Evolutionary conservation across 805 yeast genomes (phyloP).

Genomic region (Sungouiozyma ichnusensis): DNA sequence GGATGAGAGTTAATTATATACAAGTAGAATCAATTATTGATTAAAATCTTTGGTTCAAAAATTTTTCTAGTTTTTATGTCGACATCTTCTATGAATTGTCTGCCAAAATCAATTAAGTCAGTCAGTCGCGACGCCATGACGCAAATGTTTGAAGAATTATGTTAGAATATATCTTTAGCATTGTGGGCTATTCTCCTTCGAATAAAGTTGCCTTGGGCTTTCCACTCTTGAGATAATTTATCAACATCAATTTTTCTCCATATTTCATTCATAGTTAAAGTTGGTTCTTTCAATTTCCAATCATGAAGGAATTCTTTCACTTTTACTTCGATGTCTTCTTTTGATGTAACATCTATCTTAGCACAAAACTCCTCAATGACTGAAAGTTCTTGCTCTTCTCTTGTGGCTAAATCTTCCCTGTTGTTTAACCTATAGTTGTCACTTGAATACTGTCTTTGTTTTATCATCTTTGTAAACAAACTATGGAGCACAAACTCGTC

Average conservation of each 20-base stretch:
- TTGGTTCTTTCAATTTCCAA: conserved; percentile 12
- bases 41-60: too few species aligned
- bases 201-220: too few species aligned
- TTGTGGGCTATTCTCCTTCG: too few species aligned
- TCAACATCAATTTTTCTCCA: conserved; percentile 29
- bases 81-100: not conserved
- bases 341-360: conserved; percentile 39
- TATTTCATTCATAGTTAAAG: conserved; percentile 24
- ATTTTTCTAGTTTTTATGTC: too few species aligned
- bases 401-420: conserved; percentile 44
- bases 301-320: conserved; percentile 21
- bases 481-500: conserved; percentile 30
- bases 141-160: not conserved
- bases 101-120: not conserved
- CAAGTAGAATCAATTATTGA: not conserved
- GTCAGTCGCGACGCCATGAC: not conserved
- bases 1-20: not conserved
- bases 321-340: conserved; percentile 32
- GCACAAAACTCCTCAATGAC: conserved; percentile 33
- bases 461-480: conserved; percentile 34
- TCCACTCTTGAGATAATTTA: conserved; percentile 29
- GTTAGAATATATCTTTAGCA: too few species aligned
- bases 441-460: conserved; percentile 41
- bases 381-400: conserved; percentile 38
- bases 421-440: conserved; percentile 36